Evolutionary conservation across 176 grass and related monocot species (phyloP).

Genomic region (Carex cristatella): DNA sequence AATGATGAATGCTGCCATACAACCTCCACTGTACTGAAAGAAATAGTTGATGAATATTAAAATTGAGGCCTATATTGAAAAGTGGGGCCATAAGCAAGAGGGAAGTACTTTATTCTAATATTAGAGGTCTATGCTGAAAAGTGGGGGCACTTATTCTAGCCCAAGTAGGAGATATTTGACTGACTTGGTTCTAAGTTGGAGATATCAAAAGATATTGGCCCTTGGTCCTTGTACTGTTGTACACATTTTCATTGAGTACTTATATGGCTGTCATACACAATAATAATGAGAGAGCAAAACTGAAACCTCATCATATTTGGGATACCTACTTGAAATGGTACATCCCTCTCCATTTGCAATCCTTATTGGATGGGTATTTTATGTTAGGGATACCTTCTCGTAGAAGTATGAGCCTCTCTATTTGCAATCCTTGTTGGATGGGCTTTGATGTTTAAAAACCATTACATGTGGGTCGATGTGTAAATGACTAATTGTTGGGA

Average conservation of each 20-base stretch:
- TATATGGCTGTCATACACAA: neutral
- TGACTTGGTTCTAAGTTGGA: neutral
- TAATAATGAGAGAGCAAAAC: neutral
- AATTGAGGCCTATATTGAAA: neutral
- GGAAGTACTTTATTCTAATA: neutral
- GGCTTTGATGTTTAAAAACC: neutral
- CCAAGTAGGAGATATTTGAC: neutral
- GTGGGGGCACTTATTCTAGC: neutral
- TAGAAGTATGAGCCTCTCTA: neutral
- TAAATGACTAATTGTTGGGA: neutral
- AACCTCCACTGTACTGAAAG: neutral
- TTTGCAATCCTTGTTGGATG: neutral
- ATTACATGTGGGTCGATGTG: neutral
- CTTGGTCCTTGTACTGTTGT: neutral
- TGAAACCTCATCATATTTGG: neutral
- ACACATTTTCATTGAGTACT: neutral
- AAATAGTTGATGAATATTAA: neutral
- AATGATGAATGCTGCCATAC: neutral
- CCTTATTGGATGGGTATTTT: neutral
- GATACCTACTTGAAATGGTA: neutral
- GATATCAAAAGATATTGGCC: too few species aligned
- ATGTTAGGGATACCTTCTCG: neutral
- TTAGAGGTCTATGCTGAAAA: neutral
- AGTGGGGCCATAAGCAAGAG: neutral
- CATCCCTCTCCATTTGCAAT: neutral